Evolutionary conservation across 139 green algal species (phyloP), one percentile per base, ranked within the genome.

Genomic region (Mesotaenium endlicherianum): DNA sequence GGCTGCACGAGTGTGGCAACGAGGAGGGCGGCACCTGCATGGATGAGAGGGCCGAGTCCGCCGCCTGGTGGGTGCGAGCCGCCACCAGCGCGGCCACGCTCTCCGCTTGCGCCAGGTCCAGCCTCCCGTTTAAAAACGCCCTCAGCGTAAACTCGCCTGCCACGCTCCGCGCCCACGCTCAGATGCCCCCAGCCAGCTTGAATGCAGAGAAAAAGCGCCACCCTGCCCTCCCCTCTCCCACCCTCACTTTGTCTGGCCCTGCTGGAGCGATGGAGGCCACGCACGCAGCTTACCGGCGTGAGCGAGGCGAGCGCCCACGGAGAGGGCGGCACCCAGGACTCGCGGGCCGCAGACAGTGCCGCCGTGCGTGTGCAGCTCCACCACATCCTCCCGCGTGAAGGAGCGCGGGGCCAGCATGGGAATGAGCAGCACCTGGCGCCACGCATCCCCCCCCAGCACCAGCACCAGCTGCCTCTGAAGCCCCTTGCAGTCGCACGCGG

Each of bases 361-460:
- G 8, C 96, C 96, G 87, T 99, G 96, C 3, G 87, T 92, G 79
- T 99, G 96, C 2, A 99, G 67, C 89, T 99, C 96, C 0, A 98
- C 83, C 17, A 99, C 96, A 80, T 99, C 96, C 82, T 99, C 96
- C 3, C 90, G 67, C 0, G 96, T 99, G 91, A 97, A 99, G 0
- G 94, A 98, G 36, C 92, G 89, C 0, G 93, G 94, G 0, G 77
- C 88, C 43, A 92, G 90, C 93, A 98, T 97, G 20, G 86, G 83
- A 31, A 98, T 70, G 70, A 92, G 16, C 57, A 98, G 84, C 59
- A 95, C 91, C 89, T 94, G 75, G 38, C 14, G n/a, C 47, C 47
- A 11, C 43, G 8, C 26, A 70, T 26, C 79, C 70, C 11, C 49
- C 50, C 64, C 42, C 43, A 34, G 84, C 41, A 87, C 79, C 59